A percentile compares a stretch with the other conserved stretches of the same genome.
phyloP scores from a whole-genome alignment of 2,329 filamentous ascomycete genomes.

The Hymenoscyphus salicellus region DNA sequence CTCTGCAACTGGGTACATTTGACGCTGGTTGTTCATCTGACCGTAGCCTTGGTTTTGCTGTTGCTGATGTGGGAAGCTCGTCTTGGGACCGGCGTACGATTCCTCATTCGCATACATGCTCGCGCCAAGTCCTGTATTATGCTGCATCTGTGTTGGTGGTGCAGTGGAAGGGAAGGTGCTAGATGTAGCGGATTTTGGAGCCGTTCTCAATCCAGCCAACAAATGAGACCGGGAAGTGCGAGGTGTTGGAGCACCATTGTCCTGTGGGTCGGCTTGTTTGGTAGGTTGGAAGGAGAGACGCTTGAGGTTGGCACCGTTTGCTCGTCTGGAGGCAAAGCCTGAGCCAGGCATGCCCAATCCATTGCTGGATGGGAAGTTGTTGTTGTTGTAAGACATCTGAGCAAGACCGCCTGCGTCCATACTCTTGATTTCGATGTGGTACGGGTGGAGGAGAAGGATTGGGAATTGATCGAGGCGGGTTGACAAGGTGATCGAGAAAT shows the following conservation, averaged over 20 bases:
- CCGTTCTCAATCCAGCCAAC: conserved; percentile 87
- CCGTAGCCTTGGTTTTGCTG: conserved; percentile 40
- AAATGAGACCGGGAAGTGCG: conserved; percentile 93
- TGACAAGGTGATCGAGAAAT: conserved; percentile 11
- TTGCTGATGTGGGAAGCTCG: conserved; percentile 28
- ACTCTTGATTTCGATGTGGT: conserved; percentile 33
- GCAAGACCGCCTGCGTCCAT: conserved; percentile 98
- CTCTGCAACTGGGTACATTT: conserved; percentile 70
- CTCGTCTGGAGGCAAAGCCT: conserved; percentile 77
- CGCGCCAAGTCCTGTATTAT: conserved; percentile 29
- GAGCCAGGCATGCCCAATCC: conserved; percentile 73
- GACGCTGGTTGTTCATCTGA: conserved; percentile 46
- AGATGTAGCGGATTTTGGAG: conserved; percentile 78
- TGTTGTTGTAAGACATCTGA: conserved; percentile 94
- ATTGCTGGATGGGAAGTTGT: conserved; percentile 67
- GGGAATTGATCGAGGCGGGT: conserved; percentile 13
- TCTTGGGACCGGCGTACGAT: conserved; percentile 35
- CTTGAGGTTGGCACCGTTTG: conserved; percentile 82
- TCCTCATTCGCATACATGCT: conserved; percentile 37
- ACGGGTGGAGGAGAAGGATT: conserved; percentile 18
- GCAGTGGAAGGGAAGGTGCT: conserved; percentile 67
- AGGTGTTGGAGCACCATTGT: conserved; percentile 72
- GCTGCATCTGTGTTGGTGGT: conserved; percentile 54
- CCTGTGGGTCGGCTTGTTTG: conserved; percentile 66
- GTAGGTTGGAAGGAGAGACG: conserved; percentile 74